Evolutionary conservation across 805 yeast species (phyloP).

Genomic region (Myxozyma kluyveri): DNA sequence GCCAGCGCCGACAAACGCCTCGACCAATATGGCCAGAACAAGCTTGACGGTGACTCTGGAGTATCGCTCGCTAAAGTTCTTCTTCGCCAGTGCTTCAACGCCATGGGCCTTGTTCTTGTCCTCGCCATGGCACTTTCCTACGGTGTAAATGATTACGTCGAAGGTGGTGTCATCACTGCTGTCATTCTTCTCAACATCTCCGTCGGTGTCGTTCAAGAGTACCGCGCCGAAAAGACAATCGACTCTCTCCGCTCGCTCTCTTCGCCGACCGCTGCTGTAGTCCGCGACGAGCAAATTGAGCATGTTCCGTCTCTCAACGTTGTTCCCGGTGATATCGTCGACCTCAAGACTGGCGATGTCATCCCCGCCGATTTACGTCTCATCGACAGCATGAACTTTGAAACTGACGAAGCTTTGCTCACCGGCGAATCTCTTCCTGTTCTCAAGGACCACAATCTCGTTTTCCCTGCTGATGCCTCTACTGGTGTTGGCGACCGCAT

Average conservation of each 20-base stretch:
- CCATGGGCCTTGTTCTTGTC: slow-evolving; percentile 63
- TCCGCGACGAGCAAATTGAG: slow-evolving; percentile 56
- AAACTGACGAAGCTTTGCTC: slow-evolving; percentile 65
- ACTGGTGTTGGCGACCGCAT: slow-evolving; percentile 71
- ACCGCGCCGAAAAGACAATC: slow-evolving; percentile 76
- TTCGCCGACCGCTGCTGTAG: slow-evolving; percentile 67
- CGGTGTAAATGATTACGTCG: slow-evolving; percentile 73
- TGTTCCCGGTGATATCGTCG: slow-evolving; percentile 71
- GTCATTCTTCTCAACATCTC: slow-evolving; percentile 62
- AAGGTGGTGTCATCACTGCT: slow-evolving; percentile 75
- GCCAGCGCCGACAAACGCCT: slow-evolving; percentile 37
- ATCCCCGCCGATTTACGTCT: slow-evolving; percentile 72
- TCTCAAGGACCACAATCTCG: slow-evolving; percentile 48
- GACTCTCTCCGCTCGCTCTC: slow-evolving; percentile 64
- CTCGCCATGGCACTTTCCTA: slow-evolving; percentile 51
- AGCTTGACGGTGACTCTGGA: slow-evolving; percentile 57
- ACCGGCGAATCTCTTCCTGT: slow-evolving; percentile 69
- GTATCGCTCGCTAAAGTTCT: slow-evolving; percentile 56
- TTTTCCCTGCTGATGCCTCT: slow-evolving; percentile 39
- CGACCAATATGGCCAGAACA: slow-evolving; percentile 53
- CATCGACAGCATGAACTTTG: slow-evolving; percentile 58
- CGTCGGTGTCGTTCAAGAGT: slow-evolving; percentile 70
- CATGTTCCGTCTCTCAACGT: slow-evolving; percentile 61
- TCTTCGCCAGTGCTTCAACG: slow-evolving; percentile 67
- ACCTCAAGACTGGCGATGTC: slow-evolving; percentile 67